Evolutionary conservation across 805 yeast genomes (phyloP).

Genomic region (Suhomyces vadensis): DNA sequence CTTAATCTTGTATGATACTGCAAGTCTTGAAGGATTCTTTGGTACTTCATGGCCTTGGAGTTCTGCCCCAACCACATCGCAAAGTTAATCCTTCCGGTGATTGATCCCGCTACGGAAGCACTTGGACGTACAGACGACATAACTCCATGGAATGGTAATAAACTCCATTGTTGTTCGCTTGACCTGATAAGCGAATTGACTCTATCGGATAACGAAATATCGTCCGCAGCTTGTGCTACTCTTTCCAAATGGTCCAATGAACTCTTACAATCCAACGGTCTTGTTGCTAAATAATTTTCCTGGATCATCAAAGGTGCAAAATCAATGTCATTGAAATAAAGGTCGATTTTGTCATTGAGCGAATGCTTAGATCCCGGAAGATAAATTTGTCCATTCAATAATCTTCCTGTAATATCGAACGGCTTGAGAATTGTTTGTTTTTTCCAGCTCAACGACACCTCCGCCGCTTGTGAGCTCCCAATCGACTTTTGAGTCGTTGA

Average conservation of each 20-base stretch:
- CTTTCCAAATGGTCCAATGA: constrained; percentile 55
- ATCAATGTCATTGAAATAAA: constrained; percentile 92
- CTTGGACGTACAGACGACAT: constrained; percentile 84
- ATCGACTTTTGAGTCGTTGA: constrained; percentile 69
- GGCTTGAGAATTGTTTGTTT: constrained; percentile 90
- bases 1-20: constrained; percentile 84
- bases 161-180: constrained; percentile 91
- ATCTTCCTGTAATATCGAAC: constrained; percentile 77
- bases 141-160: constrained; percentile 87
- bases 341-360: constrained; percentile 78
- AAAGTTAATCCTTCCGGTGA: constrained; percentile 71
- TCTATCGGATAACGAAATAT: constrained; percentile 81
- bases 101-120: constrained; percentile 68
- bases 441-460: constrained; percentile 72
- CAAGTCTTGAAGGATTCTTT: constrained; percentile 77
- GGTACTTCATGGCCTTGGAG: constrained; percentile 77
- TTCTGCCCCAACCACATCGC: constrained; percentile 89
- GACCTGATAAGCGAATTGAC: constrained; percentile 83
- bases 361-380: constrained; percentile 52
- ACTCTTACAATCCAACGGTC: constrained; percentile 48
- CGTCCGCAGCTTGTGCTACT: constrained; percentile 79
- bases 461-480: constrained; percentile 61
- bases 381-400: constrained; percentile 61
- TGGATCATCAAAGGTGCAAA: constrained; percentile 95
- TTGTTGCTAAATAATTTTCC: constrained; percentile 79